These are phyloP conservation scores for Fragilaria radians DNA, from an alignment of 108 stramenopile species.

Conservation along the genomic window DNA sequence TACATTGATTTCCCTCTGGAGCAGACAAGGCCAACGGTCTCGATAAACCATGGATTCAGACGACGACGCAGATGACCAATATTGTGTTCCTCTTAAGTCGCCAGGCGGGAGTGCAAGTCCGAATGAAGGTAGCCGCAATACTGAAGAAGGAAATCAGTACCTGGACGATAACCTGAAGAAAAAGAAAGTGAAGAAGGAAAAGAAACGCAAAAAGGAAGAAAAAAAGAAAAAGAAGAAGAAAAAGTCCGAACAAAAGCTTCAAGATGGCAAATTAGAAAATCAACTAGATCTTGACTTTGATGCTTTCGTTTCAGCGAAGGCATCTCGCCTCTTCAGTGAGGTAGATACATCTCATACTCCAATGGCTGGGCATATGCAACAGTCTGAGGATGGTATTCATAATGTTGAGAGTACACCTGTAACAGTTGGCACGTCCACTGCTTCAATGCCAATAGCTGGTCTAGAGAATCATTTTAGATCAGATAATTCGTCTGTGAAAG, in stretches of 20 bases:
- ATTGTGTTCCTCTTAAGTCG: too few relatives aligned
- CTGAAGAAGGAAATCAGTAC: neutral
- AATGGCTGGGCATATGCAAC: neutral
- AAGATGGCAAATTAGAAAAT: neutral
- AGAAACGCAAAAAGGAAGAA: conserved; percentile 14
- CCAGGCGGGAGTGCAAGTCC: too few relatives aligned
- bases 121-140: neutral
- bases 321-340: neutral
- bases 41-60: too few relatives aligned
- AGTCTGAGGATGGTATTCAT: neutral
- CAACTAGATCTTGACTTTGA: neutral
- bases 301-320: neutral
- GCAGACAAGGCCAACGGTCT: too few relatives aligned
- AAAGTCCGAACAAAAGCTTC: neutral
- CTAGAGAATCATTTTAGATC: neutral
- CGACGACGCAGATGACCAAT: too few relatives aligned
- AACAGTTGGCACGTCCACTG: neutral
- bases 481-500: neutral
- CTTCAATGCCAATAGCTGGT: neutral
- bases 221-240: neutral
- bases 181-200: neutral
- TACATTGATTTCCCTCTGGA: too few relatives aligned
- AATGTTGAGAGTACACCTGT: neutral
- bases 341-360: neutral
- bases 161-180: neutral